Percentiles rank a stretch among this genome's conserved stretches.
These are phyloP conservation scores for Cordyceps cateniannulata DNA, from an alignment of 2,329 filamentous ascomycete species.

Conservation along the genomic window DNA sequence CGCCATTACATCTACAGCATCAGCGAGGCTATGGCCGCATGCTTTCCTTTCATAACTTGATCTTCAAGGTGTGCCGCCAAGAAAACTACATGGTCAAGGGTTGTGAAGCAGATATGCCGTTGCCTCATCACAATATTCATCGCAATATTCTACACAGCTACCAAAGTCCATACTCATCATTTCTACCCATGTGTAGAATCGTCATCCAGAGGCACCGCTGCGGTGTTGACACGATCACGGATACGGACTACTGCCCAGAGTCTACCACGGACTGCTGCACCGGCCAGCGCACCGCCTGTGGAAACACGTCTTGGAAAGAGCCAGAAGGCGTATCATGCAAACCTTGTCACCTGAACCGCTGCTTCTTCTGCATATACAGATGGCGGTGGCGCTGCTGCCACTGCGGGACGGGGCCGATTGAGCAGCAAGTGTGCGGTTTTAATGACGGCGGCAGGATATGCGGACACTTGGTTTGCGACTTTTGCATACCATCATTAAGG, in stretches of 20 bases:
- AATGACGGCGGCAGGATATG: neutral
- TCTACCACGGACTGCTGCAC: neutral
- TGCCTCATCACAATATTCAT: too few species aligned
- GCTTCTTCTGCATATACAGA: slow-evolving; percentile 3
- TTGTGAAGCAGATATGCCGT: neutral
- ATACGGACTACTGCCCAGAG: neutral
- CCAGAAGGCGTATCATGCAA: neutral
- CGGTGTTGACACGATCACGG: neutral
- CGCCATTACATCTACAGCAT: neutral
- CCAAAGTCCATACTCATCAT: too few species aligned
- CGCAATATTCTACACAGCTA: neutral
- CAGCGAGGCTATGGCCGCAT: neutral
- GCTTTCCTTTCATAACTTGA: neutral
- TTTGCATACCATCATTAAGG: too few species aligned
- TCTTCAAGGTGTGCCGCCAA: neutral
- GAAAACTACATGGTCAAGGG: neutral
- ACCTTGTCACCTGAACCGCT: neutral
- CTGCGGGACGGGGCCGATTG: slow-evolving; percentile 4
- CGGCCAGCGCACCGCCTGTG: neutral
- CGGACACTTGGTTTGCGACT: neutral
- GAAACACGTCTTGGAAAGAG: neutral
- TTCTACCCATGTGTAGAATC: neutral
- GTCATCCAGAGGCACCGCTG: slow-evolving; percentile 1
- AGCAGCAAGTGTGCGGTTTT: neutral
- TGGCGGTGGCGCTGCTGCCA: slow-evolving; percentile 10